Conservation (phyloP, 495 filamentous ascomycete genomes). For the Annulohypoxylon stygium region DNA sequence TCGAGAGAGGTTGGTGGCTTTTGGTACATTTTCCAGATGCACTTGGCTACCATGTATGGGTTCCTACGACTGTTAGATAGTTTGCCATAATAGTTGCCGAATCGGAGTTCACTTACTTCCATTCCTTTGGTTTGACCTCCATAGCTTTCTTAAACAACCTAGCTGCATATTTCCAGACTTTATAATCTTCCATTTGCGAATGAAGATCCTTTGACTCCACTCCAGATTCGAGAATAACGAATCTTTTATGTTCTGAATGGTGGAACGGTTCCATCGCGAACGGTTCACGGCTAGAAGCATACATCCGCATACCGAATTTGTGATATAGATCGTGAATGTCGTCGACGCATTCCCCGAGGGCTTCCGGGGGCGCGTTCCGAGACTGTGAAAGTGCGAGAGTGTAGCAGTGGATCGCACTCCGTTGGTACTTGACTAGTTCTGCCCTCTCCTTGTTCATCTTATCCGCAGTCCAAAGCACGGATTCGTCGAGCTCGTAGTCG, state of each 20-base stretch:
- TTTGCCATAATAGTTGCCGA: background rate
- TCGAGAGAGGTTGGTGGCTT: constrained; percentile 68
- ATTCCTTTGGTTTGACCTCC: constrained; percentile 79
- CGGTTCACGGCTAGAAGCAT: constrained; percentile 89
- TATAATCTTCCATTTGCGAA: constrained; percentile 76
- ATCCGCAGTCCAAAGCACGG: constrained; percentile 93
- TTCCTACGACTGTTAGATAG: constrained; percentile 62
- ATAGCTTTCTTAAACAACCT: constrained; percentile 83
- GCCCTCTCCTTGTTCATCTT: constrained; percentile 88
- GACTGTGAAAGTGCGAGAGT: constrained; percentile 84
- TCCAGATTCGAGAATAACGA: constrained; percentile 75
- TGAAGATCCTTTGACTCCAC: constrained; percentile 80
- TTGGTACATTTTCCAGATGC: constrained; percentile 92
- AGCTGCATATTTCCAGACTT: constrained; percentile 88
- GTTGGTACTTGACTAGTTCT: constrained; percentile 81
- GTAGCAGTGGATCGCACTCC: constrained; percentile 92
- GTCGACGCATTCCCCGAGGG: constrained; percentile 70
- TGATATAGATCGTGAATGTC: constrained; percentile 86
- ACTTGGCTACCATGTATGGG: constrained; percentile 92
- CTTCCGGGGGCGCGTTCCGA: constrained; percentile 72
- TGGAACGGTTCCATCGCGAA: constrained; percentile 90
- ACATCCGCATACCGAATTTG: constrained; percentile 90
- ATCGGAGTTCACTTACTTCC: constrained; percentile 73
- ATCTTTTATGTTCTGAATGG: constrained; percentile 79
- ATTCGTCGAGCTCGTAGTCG: constrained; percentile 91